Evolutionary conservation across 192 early-diverging fungal genomes (phyloP).

Genomic region (Umbelopsis sp.): DNA sequence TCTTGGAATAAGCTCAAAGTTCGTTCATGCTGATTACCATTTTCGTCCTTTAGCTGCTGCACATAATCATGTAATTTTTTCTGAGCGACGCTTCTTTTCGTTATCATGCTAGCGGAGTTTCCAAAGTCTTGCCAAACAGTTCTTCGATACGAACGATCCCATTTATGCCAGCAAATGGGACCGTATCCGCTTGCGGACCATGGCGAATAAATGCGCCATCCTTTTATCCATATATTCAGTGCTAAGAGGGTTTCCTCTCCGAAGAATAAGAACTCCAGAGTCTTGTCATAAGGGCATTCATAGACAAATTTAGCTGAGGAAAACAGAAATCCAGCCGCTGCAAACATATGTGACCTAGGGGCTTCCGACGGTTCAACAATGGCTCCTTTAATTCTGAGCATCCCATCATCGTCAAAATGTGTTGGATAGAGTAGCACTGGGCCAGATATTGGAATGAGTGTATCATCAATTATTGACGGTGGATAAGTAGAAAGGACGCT

Average conservation of each 20-base stretch:
- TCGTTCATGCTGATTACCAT: constrained; percentile 4
- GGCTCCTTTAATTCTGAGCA: neutral
- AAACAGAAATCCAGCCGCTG: neutral
- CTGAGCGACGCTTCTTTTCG: neutral
- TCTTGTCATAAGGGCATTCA: neutral
- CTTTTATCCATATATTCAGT: neutral
- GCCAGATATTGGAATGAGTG: neutral
- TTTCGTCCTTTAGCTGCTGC: neutral
- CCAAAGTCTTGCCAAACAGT: neutral
- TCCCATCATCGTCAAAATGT: neutral
- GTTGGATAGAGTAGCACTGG: neutral
- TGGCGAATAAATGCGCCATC: neutral
- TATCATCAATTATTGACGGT: neutral
- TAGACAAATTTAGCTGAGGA: neutral
- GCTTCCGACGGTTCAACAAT: neutral
- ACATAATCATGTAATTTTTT: neutral
- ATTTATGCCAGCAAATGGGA: neutral
- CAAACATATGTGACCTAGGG: neutral
- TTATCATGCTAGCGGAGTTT: neutral
- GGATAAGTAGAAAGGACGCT: neutral
- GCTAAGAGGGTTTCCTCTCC: neutral
- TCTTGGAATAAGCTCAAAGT: neutral
- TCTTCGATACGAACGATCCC: neutral
- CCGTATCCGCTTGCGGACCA: neutral
- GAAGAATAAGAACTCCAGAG: neutral